These are phyloP conservation scores for Ceratobasidium sp. DNA, from an alignment of 1,284 basidiomycete genomes.

Conservation along the genomic window DNA sequence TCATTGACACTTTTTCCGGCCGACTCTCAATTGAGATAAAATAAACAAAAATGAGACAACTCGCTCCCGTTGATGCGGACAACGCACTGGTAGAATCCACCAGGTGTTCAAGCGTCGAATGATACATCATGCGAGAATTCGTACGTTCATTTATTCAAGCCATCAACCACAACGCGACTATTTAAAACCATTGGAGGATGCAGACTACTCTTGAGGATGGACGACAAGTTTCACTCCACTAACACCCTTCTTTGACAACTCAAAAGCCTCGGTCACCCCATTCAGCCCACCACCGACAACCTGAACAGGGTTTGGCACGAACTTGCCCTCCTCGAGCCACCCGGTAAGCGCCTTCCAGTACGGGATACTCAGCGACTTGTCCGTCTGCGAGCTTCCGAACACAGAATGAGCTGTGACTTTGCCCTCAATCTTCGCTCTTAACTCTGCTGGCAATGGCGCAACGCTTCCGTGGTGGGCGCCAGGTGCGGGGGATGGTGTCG, in stretches of 20 bases:
- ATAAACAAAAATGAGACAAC: too few species aligned
- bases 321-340: constrained; percentile 24
- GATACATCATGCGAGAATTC: too few species aligned
- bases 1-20: too few species aligned
- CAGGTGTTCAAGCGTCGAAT: too few species aligned
- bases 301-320: constrained; percentile 23
- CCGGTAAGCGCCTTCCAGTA: neutral
- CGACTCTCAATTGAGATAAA: too few species aligned
- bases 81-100: too few species aligned
- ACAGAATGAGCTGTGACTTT: neutral
- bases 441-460: neutral
- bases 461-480: neutral
- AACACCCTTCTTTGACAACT: constrained; percentile 39
- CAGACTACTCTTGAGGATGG: constrained; percentile 31
- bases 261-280: constrained; percentile 25
- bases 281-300: constrained; percentile 24
- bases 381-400: neutral
- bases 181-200: too few species aligned
- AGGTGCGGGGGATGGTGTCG: constrained; percentile 10
- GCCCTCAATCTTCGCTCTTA: neutral
- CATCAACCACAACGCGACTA: too few species aligned
- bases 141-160: too few species aligned
- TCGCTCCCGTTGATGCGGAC: too few species aligned
- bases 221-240: constrained; percentile 47
- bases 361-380: neutral